phyloP scores from a whole-genome alignment of 768 basidiomycete species.

The Amanita phalloides region DNA sequence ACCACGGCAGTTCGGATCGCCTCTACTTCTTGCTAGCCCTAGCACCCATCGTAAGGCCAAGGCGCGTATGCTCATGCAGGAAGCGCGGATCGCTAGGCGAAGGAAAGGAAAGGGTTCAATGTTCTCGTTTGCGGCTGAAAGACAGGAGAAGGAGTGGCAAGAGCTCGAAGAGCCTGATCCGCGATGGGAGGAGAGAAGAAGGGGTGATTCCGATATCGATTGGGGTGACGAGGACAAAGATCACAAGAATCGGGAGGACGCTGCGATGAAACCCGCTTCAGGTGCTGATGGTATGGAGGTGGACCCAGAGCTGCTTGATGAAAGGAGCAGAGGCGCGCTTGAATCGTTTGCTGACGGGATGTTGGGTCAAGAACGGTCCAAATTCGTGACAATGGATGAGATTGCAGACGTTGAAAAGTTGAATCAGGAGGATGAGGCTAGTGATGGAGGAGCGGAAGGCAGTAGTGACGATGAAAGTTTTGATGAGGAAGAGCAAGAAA shows the following conservation, averaged over 20 bases:
- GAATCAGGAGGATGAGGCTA: conserved; percentile 16
- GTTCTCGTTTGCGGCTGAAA: conserved; percentile 44
- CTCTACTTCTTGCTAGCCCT: conserved; percentile 5
- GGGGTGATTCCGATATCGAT: conserved; percentile 58
- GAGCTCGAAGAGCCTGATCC: conserved; percentile 26
- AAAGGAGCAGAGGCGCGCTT: conserved; percentile 38
- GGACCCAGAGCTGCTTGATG: conserved; percentile 38
- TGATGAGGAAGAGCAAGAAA: conserved; percentile 19
- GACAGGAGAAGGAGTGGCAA: conserved; percentile 41
- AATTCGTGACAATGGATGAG: conserved; percentile 56
- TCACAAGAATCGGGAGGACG: conserved; percentile 17
- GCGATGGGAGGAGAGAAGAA: conserved; percentile 38
- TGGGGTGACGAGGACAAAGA: conserved; percentile 41
- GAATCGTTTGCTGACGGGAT: conserved; percentile 39
- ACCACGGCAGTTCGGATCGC: conserved; percentile 7
- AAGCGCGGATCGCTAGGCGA: conserved; percentile 14
- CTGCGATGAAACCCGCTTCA: conserved; percentile 16
- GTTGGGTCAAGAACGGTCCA: conserved; percentile 30
- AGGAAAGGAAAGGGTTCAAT: conserved; percentile 5
- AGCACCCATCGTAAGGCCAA: conserved; percentile 16
- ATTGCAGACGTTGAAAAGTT: conserved; percentile 43
- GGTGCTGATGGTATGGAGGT: conserved; percentile 50
- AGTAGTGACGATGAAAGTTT: conserved; percentile 22
- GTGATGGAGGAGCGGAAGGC: conserved; percentile 16
- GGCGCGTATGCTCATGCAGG: conserved; percentile 13